Conservation (phyloP, 164 flowering plant genomes). For the Akebia trifoliata region DNA sequence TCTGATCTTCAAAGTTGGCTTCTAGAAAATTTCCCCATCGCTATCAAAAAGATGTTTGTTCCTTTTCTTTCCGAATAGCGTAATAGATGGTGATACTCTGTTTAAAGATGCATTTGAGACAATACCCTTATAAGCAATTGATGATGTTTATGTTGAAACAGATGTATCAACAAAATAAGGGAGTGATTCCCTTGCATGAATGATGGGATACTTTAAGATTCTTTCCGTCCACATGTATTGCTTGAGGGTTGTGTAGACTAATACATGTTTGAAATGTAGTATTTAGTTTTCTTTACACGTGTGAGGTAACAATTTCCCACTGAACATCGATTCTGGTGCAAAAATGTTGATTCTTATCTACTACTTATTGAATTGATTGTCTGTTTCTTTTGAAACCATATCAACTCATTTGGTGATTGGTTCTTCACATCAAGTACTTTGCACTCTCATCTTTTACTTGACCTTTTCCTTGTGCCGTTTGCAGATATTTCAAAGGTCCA, state of each 20-base stretch:
- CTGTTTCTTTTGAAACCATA: too few species aligned
- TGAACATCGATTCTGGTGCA: background rate
- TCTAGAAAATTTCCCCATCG: too few species aligned
- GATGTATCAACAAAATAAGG: background rate
- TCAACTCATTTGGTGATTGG: too few species aligned
- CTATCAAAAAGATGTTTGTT: too few species aligned
- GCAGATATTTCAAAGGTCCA: constrained; percentile 94
- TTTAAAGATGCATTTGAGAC: too few species aligned
- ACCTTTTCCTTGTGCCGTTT: constrained; percentile 2
- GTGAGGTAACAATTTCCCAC: background rate
- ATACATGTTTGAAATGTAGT: background rate
- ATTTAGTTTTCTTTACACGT: background rate
- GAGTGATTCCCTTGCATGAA: background rate
- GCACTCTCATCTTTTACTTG: background rate
- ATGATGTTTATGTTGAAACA: background rate
- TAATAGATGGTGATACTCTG: too few species aligned
- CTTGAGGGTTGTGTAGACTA: too few species aligned
- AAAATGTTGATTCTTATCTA: background rate
- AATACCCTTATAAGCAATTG: too few species aligned
- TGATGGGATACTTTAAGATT: background rate
- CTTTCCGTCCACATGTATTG: too few species aligned
- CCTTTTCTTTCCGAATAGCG: too few species aligned
- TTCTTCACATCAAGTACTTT: background rate
- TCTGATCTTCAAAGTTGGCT: too few species aligned
- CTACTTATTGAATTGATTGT: background rate